These are phyloP conservation scores for Glonium stellatum DNA, from an alignment of 495 filamentous ascomycete species.

Conservation along the genomic window DNA sequence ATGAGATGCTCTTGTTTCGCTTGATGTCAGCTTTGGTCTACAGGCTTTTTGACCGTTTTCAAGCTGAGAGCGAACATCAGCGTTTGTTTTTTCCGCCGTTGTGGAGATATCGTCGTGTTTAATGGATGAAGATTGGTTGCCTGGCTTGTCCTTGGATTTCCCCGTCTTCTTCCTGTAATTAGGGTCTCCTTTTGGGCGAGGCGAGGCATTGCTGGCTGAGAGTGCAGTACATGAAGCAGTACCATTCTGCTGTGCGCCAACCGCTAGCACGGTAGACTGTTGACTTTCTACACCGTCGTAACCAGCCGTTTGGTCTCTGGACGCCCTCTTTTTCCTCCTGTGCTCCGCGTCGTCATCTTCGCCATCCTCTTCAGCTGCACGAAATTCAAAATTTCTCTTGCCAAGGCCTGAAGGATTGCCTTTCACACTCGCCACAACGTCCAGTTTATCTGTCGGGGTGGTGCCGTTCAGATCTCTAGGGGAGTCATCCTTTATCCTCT, in stretches of 20 bases:
- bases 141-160: not conserved
- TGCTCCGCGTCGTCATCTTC: not conserved
- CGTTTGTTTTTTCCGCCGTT: no score
- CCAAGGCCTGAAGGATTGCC: slow-evolving; percentile 16
- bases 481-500: slow-evolving; percentile 6
- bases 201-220: not conserved
- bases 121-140: not conserved
- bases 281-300: not conserved
- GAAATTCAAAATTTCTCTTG: slow-evolving; percentile 20
- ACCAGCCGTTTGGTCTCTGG: not conserved
- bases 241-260: not conserved
- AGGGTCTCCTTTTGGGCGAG: slow-evolving; percentile 9
- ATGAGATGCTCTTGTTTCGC: not conserved
- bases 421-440: slow-evolving; percentile 1
- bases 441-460: slow-evolving; percentile 2
- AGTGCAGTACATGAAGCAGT: not conserved
- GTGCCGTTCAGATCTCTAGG: slow-evolving; percentile 4
- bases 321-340: slow-evolving; percentile 19
- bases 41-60: not conserved
- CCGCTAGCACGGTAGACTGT: not conserved
- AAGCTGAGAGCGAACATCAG: not conserved
- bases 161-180: slow-evolving; percentile 27
- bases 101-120: no score
- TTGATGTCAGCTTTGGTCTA: not conserved
- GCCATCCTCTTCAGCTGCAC: slow-evolving; percentile 8